Evolutionary conservation across 371 early-diverging fungal genomes (phyloP), one percentile per base, ranked within the genome.

Genomic region (Mortierella sp.): DNA sequence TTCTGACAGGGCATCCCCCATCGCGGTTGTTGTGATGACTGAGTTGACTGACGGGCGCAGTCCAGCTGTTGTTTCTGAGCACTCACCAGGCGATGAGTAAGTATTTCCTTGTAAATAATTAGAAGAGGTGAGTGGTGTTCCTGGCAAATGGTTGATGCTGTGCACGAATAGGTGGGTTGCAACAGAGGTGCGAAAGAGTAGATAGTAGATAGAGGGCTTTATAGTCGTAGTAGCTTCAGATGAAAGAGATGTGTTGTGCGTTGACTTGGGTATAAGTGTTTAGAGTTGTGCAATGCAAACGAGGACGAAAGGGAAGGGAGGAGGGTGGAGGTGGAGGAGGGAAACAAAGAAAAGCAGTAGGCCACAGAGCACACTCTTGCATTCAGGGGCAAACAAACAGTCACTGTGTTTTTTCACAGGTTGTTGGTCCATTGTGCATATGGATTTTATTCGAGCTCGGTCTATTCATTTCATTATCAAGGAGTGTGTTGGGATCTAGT

Each of bases 351-450:
- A 4, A 35, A 16, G 14, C 29, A 60, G 32, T 29, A 14, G 29
- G 3, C 14, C 29, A 4, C 10, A 58, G 58, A n/a, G 14, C 27
- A 29, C 60, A 29, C 60, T 14, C 58, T 12, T 8, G 11, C 27
- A 29, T 60, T 63, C 63, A 63, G 63, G 63, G 63, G 63, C 18
- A 63, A 63, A 63, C 63, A 63, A 18, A 16, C 68, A 68, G 68
- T 68, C 68, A 68, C 68, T 68, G 68, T 68, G 27, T 68, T 68
- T 21, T 38, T 38, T 41, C 35, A 24, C 41, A 41, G 27, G 56
- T 56, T 35, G 35, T 35, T 35, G 35, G 24, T n/a, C 35, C 35
- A 41, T 41, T 41, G 29, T 58, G 58, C 58, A 27, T 6, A 41
- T 3, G 60, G 29, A 0, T 14, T 63, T 63, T 63, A 63, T 63